A percentile compares a stretch with the other conserved stretches of the same genome.
These are phyloP conservation scores for Williopsis jadinii DNA, from an alignment of 1,139 yeast genomes.

Conservation along the genomic window DNA sequence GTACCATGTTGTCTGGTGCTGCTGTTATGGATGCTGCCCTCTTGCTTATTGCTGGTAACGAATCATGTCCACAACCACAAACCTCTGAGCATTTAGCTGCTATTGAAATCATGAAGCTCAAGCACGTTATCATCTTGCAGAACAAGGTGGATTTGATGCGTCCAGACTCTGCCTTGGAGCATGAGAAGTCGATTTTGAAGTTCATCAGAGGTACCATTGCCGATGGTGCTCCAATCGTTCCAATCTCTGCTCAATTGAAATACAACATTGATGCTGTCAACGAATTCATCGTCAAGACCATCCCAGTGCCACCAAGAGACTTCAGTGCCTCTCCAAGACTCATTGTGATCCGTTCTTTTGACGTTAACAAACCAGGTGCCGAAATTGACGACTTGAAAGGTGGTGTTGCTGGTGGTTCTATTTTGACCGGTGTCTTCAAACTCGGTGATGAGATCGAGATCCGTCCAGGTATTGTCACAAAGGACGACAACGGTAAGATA, in stretches of 20 bases:
- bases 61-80: conserved; percentile 99
- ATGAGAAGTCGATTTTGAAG: conserved; percentile 83
- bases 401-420: conserved; percentile 99
- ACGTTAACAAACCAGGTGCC: conserved; percentile 98
- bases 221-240: conserved; percentile 98
- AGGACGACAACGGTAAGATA: conserved; percentile 86
- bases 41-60: conserved; percentile 94
- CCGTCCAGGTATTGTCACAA: conserved; percentile 97
- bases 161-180: conserved; percentile 94
- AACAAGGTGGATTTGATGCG: conserved; percentile 98
- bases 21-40: conserved; percentile 99
- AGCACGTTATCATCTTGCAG: conserved; percentile 93
- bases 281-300: conserved; percentile 89
- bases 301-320: conserved; percentile 96
- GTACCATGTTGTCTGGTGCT: conserved; percentile 99
- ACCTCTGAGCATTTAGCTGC: conserved; percentile 99
- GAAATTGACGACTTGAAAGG: conserved; percentile 97
- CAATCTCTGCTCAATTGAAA: conserved; percentile 97
- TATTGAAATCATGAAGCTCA: conserved; percentile 96
- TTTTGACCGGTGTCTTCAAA: conserved; percentile 92
- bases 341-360: conserved; percentile 97
- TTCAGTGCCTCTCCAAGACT: conserved; percentile 89
- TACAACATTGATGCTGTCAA: conserved; percentile 98
- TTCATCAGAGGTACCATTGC: conserved; percentile 98
- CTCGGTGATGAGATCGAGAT: conserved; percentile 98